These are phyloP conservation scores for Barnettozyma hawaiiensis DNA, from an alignment of 1,139 yeast species.

Conservation along the genomic window DNA sequence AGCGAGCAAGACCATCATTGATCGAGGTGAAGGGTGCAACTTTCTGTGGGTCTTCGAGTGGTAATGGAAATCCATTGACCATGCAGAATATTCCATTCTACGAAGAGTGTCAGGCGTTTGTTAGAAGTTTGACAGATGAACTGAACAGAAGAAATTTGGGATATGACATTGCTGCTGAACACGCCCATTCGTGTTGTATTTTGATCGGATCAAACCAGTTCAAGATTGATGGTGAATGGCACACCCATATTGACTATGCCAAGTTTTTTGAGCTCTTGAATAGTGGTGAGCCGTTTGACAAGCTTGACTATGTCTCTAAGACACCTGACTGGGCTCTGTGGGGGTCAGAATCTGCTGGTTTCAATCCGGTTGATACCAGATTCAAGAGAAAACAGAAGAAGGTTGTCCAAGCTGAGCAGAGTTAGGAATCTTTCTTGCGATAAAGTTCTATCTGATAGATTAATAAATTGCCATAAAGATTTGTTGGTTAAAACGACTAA, in stretches of 20 bases:
- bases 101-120: conserved; percentile 81
- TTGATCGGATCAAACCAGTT: conserved; percentile 74
- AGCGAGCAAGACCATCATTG: conserved; percentile 76
- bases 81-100: conserved; percentile 95
- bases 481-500: too few species aligned
- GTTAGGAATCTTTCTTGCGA: too few species aligned
- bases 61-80: conserved; percentile 82
- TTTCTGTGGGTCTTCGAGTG: conserved; percentile 78
- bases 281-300: conserved; percentile 60
- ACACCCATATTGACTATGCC: conserved; percentile 82
- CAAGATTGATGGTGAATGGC: conserved; percentile 69
- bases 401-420: conserved; percentile 3
- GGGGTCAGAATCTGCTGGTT: conserved; percentile 83
- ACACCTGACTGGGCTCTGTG: conserved; percentile 92
- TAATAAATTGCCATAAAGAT: too few species aligned
- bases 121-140: conserved; percentile 52
- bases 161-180: conserved; percentile 89
- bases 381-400: conserved; percentile 51
- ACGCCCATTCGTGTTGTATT: conserved; percentile 92
- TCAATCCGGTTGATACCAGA: conserved; percentile 77
- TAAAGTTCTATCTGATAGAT: too few species aligned
- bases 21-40: conserved; percentile 94
- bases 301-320: conserved; percentile 71
- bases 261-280: conserved; percentile 67
- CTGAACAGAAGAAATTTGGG: conserved; percentile 57